Conservation (phyloP, 345 rosid genomes). For the Eucalyptus rudis region DNA sequence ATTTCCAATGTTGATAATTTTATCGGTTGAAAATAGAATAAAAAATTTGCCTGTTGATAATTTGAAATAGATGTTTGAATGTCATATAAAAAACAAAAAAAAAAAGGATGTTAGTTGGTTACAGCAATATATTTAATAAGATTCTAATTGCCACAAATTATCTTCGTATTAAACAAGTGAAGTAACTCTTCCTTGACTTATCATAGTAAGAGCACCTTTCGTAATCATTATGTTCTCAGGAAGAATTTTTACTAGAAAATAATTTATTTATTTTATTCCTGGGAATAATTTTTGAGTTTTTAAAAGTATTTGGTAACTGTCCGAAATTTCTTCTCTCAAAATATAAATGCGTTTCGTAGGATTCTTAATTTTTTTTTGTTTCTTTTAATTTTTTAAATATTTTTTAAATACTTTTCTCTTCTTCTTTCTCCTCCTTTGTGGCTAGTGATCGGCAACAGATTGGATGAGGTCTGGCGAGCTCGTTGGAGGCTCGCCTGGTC, state of each 20-base stretch:
- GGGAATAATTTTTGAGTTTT: fast-evolving
- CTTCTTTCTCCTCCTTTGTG: no score
- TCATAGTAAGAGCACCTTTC: fast-evolving
- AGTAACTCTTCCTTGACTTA: neutral
- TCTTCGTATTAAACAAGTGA: fast-evolving
- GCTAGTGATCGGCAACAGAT: fast-evolving
- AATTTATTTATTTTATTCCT: fast-evolving
- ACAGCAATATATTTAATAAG: neutral
- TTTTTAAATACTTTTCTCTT: no score
- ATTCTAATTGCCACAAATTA: neutral
- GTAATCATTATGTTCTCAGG: fast-evolving
- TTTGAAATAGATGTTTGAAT: neutral
- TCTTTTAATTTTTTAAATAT: no score
- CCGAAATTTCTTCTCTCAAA: fast-evolving
- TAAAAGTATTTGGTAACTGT: fast-evolving
- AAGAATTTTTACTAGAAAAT: fast-evolving
- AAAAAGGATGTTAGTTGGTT: neutral
- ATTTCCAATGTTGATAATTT: no score
- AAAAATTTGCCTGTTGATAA: no score
- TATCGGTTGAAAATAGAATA: no score
- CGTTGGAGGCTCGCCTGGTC: fast-evolving
- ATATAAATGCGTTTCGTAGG: fast-evolving
- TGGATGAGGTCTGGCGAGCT: fast-evolving
- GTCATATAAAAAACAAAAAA: neutral
- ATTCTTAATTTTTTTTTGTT: no score